phyloP scores from a whole-genome alignment of 305 asterid genomes.

The Fraxinus velutina region DNA sequence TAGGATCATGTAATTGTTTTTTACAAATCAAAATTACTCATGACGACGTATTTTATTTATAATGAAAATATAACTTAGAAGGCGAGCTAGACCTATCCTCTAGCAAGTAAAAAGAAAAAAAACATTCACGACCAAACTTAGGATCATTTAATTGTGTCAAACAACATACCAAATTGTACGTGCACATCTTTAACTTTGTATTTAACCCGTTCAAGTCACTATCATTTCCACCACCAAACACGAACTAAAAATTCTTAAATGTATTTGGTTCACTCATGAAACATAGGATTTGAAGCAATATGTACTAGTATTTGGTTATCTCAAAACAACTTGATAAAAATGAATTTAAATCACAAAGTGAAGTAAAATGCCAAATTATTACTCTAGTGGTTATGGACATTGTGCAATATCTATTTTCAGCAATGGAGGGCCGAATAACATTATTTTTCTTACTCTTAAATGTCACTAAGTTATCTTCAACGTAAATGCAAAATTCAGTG shows the following conservation, averaged over 20 bases:
- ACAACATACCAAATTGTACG: background rate
- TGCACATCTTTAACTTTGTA: background rate
- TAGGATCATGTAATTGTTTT: background rate
- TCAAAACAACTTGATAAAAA: background rate
- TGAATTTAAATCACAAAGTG: background rate
- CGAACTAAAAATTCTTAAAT: background rate
- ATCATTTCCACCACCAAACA: background rate
- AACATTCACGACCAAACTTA: too few relatives aligned
- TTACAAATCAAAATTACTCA: background rate
- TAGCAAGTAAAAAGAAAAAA: background rate
- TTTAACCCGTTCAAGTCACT: too few relatives aligned
- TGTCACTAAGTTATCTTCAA: background rate
- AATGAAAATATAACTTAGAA: background rate
- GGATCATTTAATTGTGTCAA: background rate
- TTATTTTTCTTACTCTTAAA: background rate
- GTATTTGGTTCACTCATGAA: background rate
- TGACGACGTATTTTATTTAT: too few relatives aligned
- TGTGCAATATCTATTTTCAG: background rate
- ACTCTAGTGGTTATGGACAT: background rate
- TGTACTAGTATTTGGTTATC: background rate
- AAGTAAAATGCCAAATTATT: background rate
- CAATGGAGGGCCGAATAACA: background rate
- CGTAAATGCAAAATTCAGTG: background rate
- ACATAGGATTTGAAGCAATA: background rate
- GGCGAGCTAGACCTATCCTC: background rate